Conservation (phyloP, 164 flowering plant genomes). For the Umbellularia californica region DNA sequence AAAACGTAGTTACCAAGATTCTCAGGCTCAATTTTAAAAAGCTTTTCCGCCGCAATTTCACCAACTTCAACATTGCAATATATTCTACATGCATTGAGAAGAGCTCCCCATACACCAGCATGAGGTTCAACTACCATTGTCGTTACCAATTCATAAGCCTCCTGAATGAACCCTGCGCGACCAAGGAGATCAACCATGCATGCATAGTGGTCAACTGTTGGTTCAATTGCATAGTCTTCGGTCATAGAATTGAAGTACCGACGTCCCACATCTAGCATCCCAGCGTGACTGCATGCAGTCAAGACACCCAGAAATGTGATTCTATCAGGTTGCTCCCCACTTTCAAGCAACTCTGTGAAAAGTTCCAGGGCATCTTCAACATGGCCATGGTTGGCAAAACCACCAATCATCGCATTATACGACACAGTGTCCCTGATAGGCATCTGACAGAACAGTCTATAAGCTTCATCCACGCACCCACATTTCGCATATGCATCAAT, state of each 20-base stretch:
- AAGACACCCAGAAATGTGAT: conserved; percentile 13
- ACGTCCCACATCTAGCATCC: conserved; percentile 9
- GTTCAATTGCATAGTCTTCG: conserved; percentile 3
- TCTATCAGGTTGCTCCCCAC: conserved; percentile 4
- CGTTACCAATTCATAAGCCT: conserved; percentile 9
- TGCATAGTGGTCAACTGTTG: conserved; percentile 10
- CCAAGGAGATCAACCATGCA: conserved; percentile 20
- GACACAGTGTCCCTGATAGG: conserved; percentile 10
- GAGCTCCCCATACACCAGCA: conserved; percentile 18
- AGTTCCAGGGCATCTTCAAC: conserved; percentile 9
- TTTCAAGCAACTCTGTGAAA: background rate
- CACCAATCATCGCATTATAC: conserved; percentile 12
- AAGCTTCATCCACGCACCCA: conserved; percentile 21
- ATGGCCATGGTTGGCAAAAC: conserved; percentile 15
- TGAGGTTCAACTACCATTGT: conserved; percentile 12
- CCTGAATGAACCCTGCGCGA: conserved; percentile 12
- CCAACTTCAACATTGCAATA: conserved; percentile 9
- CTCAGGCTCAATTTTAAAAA: conserved; percentile 11
- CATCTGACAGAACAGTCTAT: conserved; percentile 7
- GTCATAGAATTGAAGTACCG: conserved; percentile 9
- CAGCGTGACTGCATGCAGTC: conserved; percentile 17
- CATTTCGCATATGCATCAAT: conserved; percentile 57
- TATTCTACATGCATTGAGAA: conserved; percentile 10
- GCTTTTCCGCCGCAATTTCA: conserved; percentile 9
- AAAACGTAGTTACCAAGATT: conserved; percentile 14